These are phyloP conservation scores for Boletus speciosus DNA, from an alignment of 768 basidiomycete genomes.

Conservation along the genomic window DNA sequence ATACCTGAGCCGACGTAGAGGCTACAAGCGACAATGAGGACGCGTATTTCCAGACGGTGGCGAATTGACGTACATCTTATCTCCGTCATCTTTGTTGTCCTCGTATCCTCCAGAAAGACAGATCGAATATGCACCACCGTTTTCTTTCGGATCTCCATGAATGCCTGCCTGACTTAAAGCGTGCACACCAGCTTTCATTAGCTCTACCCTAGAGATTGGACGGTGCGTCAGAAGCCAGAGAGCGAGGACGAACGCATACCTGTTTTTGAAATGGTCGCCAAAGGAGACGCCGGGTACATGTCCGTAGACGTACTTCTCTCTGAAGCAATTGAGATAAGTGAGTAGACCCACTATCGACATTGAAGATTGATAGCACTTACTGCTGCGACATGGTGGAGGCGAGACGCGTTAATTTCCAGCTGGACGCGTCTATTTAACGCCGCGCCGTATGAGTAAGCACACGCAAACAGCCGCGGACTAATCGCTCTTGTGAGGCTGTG, in stretches of 20 bases:
- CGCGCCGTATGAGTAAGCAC: constrained; percentile 9
- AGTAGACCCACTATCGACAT: neutral
- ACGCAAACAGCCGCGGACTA: constrained; percentile 10
- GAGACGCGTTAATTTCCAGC: constrained; percentile 6
- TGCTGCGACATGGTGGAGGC: constrained; percentile 12
- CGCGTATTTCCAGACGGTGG: neutral
- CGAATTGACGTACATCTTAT: constrained; percentile 32
- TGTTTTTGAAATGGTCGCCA: constrained; percentile 19
- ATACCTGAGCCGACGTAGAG: constrained; percentile 33
- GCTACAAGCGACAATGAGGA: constrained; percentile 20
- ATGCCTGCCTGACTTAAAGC: constrained; percentile 36
- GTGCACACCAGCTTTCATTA: constrained; percentile 34
- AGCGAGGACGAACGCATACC: constrained; percentile 2
- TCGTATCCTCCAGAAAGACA: constrained; percentile 42
- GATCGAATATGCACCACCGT: constrained; percentile 38
- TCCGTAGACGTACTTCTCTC: constrained; percentile 22
- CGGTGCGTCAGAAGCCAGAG: neutral
- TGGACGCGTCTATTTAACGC: constrained; percentile 4
- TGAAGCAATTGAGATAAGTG: neutral
- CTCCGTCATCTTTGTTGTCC: constrained; percentile 39
- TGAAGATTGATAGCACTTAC: constrained; percentile 5
- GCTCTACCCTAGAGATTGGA: constrained; percentile 13
- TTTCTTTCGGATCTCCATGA: constrained; percentile 28
- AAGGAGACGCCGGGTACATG: constrained; percentile 28
- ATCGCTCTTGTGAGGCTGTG: neutral